Conservation (phyloP, 78 protist species). For the Emiliania huxleyi region DNA sequence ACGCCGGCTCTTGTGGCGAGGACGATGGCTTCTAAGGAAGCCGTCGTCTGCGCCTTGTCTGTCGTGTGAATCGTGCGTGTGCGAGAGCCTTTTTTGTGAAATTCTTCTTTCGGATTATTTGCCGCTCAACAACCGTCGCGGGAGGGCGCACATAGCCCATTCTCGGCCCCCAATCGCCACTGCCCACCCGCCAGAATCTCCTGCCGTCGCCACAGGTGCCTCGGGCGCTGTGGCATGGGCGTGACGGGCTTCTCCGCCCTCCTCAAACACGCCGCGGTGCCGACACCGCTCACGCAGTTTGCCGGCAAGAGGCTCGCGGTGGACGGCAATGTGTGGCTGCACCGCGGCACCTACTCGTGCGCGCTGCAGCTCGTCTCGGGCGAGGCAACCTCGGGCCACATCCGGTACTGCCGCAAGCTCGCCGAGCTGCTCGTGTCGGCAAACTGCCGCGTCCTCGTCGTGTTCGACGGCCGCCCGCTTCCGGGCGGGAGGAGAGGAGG, state of each 20-base stretch:
- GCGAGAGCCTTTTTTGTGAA: too few species aligned
- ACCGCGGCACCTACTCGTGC: constrained; percentile 1
- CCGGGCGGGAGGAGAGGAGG: background rate
- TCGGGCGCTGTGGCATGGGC: too few species aligned
- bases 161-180: too few species aligned
- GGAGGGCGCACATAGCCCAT: too few species aligned
- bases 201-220: too few species aligned
- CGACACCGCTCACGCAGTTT: background rate
- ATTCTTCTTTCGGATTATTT: too few species aligned
- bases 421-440: background rate
- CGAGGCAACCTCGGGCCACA: background rate
- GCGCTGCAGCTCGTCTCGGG: background rate
- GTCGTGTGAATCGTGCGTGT: too few species aligned
- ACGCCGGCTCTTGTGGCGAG: too few species aligned
- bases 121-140: too few species aligned
- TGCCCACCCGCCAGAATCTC: too few species aligned
- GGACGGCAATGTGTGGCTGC: background rate
- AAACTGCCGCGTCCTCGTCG: background rate
- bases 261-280: background rate
- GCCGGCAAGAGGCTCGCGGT: background rate
- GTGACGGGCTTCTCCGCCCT: background rate
- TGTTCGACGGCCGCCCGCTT: background rate
- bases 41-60: too few species aligned
- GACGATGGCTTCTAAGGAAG: too few species aligned
- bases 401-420: background rate